Evolutionary conservation across 495 filamentous ascomycete species (phyloP).

Genomic region (Daldinia childiae): DNA sequence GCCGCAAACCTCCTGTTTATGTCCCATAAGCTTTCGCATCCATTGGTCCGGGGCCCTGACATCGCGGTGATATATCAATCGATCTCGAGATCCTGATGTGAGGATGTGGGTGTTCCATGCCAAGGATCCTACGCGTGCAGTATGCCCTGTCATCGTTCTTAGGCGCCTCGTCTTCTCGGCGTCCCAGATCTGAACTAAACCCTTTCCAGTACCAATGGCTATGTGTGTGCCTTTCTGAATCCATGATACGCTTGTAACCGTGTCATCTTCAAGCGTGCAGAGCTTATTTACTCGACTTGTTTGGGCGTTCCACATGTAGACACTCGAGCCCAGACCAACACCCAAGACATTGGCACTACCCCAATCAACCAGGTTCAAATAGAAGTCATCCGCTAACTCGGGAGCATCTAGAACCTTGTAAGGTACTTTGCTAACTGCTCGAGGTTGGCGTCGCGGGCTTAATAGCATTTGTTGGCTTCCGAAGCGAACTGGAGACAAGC

Average conservation of each 20-base stretch:
- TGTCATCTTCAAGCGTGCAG: constrained; percentile 92
- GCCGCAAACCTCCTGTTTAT: constrained; percentile 99
- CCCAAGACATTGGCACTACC: constrained; percentile 93
- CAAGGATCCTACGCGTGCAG: constrained; percentile 85
- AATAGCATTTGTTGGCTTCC: constrained; percentile 91
- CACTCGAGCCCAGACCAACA: constrained; percentile 88
- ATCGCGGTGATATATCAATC: constrained; percentile 92
- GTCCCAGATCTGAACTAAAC: constrained; percentile 97
- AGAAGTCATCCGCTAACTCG: constrained; percentile 96
- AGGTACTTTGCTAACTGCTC: constrained; percentile 92
- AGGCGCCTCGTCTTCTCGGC: constrained; percentile 83
- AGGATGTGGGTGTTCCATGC: constrained; percentile 99
- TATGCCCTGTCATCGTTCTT: constrained; percentile 96
- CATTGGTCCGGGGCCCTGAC: constrained; percentile 93
- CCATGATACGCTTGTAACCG: constrained; percentile 95
- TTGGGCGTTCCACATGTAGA: constrained; percentile 99
- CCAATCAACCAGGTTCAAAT: constrained; percentile 97
- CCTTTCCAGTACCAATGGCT: constrained; percentile 91
- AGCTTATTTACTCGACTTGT: constrained; percentile 88
- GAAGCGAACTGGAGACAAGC: constrained; percentile 87
- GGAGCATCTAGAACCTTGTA: constrained; percentile 98
- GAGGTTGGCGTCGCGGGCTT: constrained; percentile 84
- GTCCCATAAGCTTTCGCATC: constrained; percentile 83
- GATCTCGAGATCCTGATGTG: constrained; percentile 93
- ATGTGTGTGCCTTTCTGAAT: constrained; percentile 96